Conservation (phyloP, 176 grass and related monocot species). For the Cenchrus americanus region DNA sequence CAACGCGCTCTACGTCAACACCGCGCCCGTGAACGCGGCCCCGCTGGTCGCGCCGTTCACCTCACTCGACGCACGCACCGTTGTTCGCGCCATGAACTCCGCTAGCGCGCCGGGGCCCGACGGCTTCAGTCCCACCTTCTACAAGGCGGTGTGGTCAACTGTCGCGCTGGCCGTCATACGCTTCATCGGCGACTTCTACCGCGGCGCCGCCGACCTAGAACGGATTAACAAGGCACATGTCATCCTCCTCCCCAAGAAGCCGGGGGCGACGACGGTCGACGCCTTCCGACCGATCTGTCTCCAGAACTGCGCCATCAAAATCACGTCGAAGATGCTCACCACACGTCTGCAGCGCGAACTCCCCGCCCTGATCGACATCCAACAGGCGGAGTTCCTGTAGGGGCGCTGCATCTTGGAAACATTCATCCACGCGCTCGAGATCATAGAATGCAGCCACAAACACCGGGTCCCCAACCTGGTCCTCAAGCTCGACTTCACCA, state of each 20-base stretch:
- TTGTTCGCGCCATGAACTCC: not conserved
- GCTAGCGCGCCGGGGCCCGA: not conserved
- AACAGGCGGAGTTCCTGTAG: not conserved
- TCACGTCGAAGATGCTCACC: too few relatives aligned
- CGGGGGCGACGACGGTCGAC: too few relatives aligned
- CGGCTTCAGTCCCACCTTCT: not conserved
- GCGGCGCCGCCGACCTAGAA: rapidly evolving
- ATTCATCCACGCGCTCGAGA: not conserved
- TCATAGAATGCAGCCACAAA: not conserved
- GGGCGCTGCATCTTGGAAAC: not conserved
- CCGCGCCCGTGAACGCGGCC: too few relatives aligned
- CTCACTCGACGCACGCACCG: too few relatives aligned
- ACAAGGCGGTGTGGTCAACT: rapidly evolving
- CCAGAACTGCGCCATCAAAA: too few relatives aligned
- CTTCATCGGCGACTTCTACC: not conserved
- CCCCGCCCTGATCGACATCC: not conserved
- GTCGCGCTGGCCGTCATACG: rapidly evolving
- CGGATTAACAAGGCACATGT: too few relatives aligned
- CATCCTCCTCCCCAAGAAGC: too few relatives aligned
- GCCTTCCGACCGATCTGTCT: too few relatives aligned
- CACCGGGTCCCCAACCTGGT: too few relatives aligned
- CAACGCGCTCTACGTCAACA: too few relatives aligned
- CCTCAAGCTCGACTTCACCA: too few relatives aligned
- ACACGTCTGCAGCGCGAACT: not conserved
- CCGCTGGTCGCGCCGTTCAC: too few relatives aligned